phyloP scores from a whole-genome alignment of 805 yeast genomes.

The Pichia paraexigua region DNA sequence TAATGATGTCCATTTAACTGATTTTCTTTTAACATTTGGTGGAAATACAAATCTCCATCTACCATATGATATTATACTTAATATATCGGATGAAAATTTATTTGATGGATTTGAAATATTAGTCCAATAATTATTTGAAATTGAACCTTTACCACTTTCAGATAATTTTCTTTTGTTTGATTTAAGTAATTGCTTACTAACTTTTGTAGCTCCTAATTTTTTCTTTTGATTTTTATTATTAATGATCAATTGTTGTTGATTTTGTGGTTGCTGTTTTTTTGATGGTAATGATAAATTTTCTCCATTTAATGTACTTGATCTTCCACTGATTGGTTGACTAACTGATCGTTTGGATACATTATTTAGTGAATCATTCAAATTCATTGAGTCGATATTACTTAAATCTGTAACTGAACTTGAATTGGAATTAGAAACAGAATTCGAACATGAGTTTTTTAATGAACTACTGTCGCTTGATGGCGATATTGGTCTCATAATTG shows the following conservation, averaged over 20 bases:
- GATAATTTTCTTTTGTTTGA: slow-evolving; percentile 1
- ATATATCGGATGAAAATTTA: slow-evolving; percentile 45
- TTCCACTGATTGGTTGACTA: not conserved
- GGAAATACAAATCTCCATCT: slow-evolving; percentile 94
- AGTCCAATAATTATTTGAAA: slow-evolving; percentile 43
- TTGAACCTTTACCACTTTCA: slow-evolving; percentile 8
- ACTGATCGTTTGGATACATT: not conserved
- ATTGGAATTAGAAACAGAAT: not conserved
- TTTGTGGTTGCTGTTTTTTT: not conserved
- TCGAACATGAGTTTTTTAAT: not conserved
- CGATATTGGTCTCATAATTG: slow-evolving; percentile 16
- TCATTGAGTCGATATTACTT: not conserved
- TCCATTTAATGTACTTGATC: not conserved
- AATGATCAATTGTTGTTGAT: not conserved
- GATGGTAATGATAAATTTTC: not conserved
- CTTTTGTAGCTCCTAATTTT: too few relatives aligned
- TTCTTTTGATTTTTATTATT: not conserved
- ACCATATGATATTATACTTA: slow-evolving; percentile 57
- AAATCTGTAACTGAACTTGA: not conserved
- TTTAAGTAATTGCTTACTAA: not conserved
- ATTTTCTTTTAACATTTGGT: slow-evolving; percentile 49
- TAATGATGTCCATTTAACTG: slow-evolving; percentile 88
- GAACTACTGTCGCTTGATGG: slow-evolving; percentile 5
- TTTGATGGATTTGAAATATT: slow-evolving; percentile 71
- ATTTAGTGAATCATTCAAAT: not conserved